A percentile compares a stretch with the other conserved stretches of the same genome.
Conservation (phyloP, 2,329 filamentous ascomycete genomes). For the Didymella arachidicola region DNA sequence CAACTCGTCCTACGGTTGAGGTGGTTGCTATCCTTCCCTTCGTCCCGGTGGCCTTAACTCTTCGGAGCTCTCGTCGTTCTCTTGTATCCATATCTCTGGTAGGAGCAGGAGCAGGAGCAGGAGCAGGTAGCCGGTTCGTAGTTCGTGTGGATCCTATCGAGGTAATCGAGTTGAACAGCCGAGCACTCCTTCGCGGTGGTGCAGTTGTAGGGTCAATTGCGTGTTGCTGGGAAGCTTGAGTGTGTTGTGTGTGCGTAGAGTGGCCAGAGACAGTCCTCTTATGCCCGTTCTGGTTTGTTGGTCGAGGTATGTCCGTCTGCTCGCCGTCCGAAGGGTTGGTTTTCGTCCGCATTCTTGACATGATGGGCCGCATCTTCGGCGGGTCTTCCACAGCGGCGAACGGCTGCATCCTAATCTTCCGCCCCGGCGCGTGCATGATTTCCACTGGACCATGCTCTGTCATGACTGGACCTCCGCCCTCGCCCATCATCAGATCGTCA, state of each 20-base stretch:
- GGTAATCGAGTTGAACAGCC: slow-evolving; percentile 60
- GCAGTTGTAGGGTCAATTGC: slow-evolving; percentile 53
- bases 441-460: slow-evolving; percentile 46
- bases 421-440: slow-evolving; percentile 58
- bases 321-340: slow-evolving; percentile 51
- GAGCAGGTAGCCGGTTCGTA: slow-evolving; percentile 67
- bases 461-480: slow-evolving; percentile 45
- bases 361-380: slow-evolving; percentile 51
- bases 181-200: slow-evolving; percentile 55
- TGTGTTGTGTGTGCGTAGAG: slow-evolving; percentile 50
- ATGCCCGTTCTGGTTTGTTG: slow-evolving; percentile 63
- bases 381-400: slow-evolving; percentile 47
- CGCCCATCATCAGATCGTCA: slow-evolving; percentile 56
- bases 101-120: slow-evolving; percentile 53
- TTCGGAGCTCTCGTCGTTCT: slow-evolving; percentile 79
- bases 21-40: slow-evolving; percentile 69
- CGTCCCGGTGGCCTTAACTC: slow-evolving; percentile 76
- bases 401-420: slow-evolving; percentile 50
- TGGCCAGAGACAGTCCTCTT: slow-evolving; percentile 95
- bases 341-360: slow-evolving; percentile 50
- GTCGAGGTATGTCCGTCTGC: slow-evolving; percentile 47
- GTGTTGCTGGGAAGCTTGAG: slow-evolving; percentile 34
- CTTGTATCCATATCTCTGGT: slow-evolving; percentile 62
- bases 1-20: slow-evolving; percentile 81
- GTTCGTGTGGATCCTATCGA: slow-evolving; percentile 68